A percentile compares a stretch with the other conserved stretches of the same genome.
phyloP scores from a whole-genome alignment of 805 yeast species.

The Wickerhamomyces kurtzmanii region DNA sequence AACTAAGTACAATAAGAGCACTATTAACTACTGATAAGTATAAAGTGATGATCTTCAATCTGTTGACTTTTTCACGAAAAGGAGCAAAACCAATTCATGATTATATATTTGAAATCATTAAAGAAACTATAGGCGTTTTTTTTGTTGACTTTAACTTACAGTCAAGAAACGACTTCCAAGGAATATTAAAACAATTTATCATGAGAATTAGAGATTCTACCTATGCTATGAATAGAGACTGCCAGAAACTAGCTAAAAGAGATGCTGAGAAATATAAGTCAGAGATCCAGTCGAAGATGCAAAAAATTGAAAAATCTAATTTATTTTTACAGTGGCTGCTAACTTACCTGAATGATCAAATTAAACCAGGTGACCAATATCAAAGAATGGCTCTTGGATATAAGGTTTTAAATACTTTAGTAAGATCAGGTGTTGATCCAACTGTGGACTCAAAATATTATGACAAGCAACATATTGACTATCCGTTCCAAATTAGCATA shows the following conservation, averaged over 20 bases:
- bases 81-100: slow-evolving; percentile 46
- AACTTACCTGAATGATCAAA: slow-evolving; percentile 22
- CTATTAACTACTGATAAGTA: slow-evolving; percentile 36
- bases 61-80: slow-evolving; percentile 52
- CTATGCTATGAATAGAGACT: slow-evolving; percentile 45
- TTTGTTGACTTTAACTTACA: slow-evolving; percentile 63
- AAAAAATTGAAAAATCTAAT: slow-evolving; percentile 21
- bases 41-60: slow-evolving; percentile 47
- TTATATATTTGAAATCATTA: slow-evolving; percentile 32
- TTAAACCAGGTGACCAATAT: slow-evolving; percentile 50
- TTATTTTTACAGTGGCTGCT: slow-evolving; percentile 32
- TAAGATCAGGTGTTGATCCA: slow-evolving; percentile 48
- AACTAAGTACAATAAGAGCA: slow-evolving; percentile 19
- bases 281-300: slow-evolving; percentile 23
- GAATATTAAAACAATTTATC: slow-evolving; percentile 53
- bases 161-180: slow-evolving; percentile 53
- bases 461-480: slow-evolving; percentile 33
- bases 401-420: slow-evolving; percentile 33
- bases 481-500: slow-evolving; percentile 37
- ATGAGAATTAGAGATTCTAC: slow-evolving; percentile 61
- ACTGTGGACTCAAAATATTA: slow-evolving; percentile 23
- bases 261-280: slow-evolving; percentile 23
- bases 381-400: slow-evolving; percentile 40
- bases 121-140: slow-evolving; percentile 34
- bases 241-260: slow-evolving; percentile 26